Evolutionary conservation across 1,139 yeast genomes (phyloP), one percentile per base, ranked within the genome.

Genomic region (Saccharomycopsis hybrid): DNA sequence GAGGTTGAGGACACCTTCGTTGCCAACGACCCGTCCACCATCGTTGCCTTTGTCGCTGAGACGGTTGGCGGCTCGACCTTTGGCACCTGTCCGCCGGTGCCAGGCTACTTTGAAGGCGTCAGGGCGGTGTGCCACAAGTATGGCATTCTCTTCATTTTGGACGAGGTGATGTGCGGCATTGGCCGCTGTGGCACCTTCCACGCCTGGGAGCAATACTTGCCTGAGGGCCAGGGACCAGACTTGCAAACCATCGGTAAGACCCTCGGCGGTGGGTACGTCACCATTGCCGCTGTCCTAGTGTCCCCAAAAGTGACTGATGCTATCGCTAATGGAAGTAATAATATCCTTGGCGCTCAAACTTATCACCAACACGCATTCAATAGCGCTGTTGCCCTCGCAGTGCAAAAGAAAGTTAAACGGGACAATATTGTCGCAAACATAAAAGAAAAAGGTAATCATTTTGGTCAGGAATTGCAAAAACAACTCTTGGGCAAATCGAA

Each of bases 121-220:
- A 69, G 79, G 57, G 72, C 67, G 39, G 60, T 80, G 38, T 75
- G 82, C 60, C 73, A 74, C 65, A 80, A 79, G 62, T 77, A 79
- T 56, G 84, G 80, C 56, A 73, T 78, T 41, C 60, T 80, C 49
- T 69, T 80, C 62, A 71, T 76, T 66, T 65, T 78, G 53, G 85
- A 80, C 60, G 85, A 80, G 64, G 82, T 79, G 45, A 79, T 79
- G 84, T 78, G 83, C 62, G 85, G 85, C 48, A 71, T 80, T 49
- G 84, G 83, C 45, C 71, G 85, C 62, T 66, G 70, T 59, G 78
- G 78, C 51, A 62, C 66, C 54, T 71, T 65, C 60, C 76, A 69
- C 66, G 78, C 72, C 57, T 78, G 80, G 80, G 78, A 76, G 54
- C 71, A 69, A 54, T 77, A 68, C 65, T 62, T 71, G 56, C 69